Conservation (phyloP, 2,329 filamentous ascomycete species). For the Rutstroemia sp. region DNA sequence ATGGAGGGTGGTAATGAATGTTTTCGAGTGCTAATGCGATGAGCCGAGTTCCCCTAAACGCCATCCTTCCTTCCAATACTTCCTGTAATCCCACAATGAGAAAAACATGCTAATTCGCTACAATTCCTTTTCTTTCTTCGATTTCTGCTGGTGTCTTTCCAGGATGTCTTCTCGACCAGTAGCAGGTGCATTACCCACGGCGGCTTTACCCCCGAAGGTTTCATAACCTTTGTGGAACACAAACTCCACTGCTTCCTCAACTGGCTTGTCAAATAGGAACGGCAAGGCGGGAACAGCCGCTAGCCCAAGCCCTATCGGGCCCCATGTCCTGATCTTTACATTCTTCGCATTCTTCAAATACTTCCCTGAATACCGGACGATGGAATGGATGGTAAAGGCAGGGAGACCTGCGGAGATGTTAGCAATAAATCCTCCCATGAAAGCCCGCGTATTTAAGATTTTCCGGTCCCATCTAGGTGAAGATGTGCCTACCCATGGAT, state of each 20-base stretch:
- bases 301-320: constrained; percentile 77
- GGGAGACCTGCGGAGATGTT: constrained; percentile 10
- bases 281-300: constrained; percentile 77
- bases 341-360: constrained; percentile 83
- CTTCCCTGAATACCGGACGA: constrained; percentile 80
- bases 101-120: constrained; percentile 6
- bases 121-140: constrained; percentile 18
- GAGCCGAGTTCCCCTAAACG: constrained; percentile 9
- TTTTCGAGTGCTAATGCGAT: neutral
- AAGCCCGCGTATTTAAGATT: neutral
- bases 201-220: constrained; percentile 55
- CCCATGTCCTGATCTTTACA: constrained; percentile 69
- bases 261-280: constrained; percentile 80
- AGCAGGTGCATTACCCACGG: constrained; percentile 46
- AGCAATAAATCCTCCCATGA: neutral
- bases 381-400: constrained; percentile 40
- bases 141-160: constrained; percentile 17
- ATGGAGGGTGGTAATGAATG: neutral
- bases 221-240: constrained; percentile 77
- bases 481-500: constrained; percentile 73
- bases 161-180: constrained; percentile 46
- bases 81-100: neutral
- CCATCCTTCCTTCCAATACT: constrained; percentile 2
- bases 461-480: constrained; percentile 44
- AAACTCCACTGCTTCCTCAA: constrained; percentile 89